phyloP scores from a whole-genome alignment of 495 filamentous ascomycete genomes.

The Neurospora sp. region DNA sequence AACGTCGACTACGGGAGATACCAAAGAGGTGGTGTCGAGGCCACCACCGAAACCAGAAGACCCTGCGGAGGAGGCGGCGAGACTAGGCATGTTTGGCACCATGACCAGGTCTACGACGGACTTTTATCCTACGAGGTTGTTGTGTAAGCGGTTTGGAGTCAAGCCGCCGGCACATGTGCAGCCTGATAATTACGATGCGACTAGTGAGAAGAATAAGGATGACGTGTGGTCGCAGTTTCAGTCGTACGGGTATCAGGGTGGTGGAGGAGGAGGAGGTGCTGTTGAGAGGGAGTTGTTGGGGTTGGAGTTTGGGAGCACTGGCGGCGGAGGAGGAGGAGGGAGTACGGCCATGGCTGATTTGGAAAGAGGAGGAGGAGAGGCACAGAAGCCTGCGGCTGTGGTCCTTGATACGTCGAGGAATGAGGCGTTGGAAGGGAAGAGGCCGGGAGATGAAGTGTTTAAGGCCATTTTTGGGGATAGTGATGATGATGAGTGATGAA shows the following conservation, averaged over 20 bases:
- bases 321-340: conserved; percentile 18
- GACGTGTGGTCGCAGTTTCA: conserved; percentile 26
- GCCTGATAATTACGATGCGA: conserved; percentile 40
- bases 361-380: background rate
- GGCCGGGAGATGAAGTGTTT: conserved; percentile 83
- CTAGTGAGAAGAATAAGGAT: conserved; percentile 23
- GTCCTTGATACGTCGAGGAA: conserved; percentile 69
- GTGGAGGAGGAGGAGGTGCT: background rate
- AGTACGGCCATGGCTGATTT: conserved; percentile 12
- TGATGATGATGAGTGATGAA: conserved; percentile 53
- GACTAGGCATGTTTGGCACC: conserved; percentile 82
- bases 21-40: too few relatives aligned
- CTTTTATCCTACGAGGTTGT: conserved; percentile 71
- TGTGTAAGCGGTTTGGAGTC: conserved; percentile 91
- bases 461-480: conserved; percentile 89
- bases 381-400: background rate
- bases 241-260: conserved; percentile 1
- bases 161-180: conserved; percentile 63
- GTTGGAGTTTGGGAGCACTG: conserved; percentile 2
- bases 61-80: conserved; percentile 81
- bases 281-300: conserved; percentile 3
- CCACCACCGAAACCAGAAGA: conserved; percentile 57
- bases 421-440: conserved; percentile 73
- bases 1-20: too few relatives aligned
- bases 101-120: conserved; percentile 65